Evolutionary conservation across 2,329 filamentous ascomycete species (phyloP), one percentile per base, ranked within the genome.

Genomic region (Pseudocercospora ulei): DNA sequence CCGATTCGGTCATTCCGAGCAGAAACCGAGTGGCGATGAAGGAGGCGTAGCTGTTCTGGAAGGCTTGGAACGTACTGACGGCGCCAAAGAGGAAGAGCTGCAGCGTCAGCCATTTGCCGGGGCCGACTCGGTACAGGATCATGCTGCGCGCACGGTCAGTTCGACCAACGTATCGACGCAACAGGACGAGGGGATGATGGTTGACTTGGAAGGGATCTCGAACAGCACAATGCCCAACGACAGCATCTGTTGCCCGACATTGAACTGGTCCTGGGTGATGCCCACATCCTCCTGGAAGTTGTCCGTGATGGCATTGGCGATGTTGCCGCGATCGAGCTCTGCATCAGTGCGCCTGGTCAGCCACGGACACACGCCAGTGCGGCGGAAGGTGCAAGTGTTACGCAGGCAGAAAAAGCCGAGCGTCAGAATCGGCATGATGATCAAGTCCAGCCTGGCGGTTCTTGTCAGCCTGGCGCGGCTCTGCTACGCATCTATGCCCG

Each of bases 51-150:
- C 58, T 60, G 20, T 56, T 57, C 37, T 63, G 59, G 37, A 61
- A 66, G 0, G 62, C 61, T 36, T 65, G 63, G 38, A 65, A 65
- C 1, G 61, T 61, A 12, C 59, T 60, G 7, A 65, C 62, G 9
- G 59, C 49, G 7, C 62, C 62, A 30, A 56, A 57, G 23, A 54
- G 43, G 40, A 65, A 51, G 24, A 65, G 59, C 37, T 65, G 62
- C 1, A 51, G 43, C 0, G 57, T 60, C 12, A 65, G 53, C 63
- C 62, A 65, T 9, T 61, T 47, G 7, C 56, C 54, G 2, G 63
- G 63, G 6, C 63, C 56, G n/a, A 58, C 49, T 7, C 56, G 51
- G 36, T 59, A 59, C 3, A 59, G 42, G 20, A 58, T 47, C 51
- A 56, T 54, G 11, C 5, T 5, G 20, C n/a, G n/a, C n/a, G n/a